Evolutionary conservation across 2,329 filamentous ascomycete genomes (phyloP).

Genomic region (Colletotrichum brevisporum): DNA sequence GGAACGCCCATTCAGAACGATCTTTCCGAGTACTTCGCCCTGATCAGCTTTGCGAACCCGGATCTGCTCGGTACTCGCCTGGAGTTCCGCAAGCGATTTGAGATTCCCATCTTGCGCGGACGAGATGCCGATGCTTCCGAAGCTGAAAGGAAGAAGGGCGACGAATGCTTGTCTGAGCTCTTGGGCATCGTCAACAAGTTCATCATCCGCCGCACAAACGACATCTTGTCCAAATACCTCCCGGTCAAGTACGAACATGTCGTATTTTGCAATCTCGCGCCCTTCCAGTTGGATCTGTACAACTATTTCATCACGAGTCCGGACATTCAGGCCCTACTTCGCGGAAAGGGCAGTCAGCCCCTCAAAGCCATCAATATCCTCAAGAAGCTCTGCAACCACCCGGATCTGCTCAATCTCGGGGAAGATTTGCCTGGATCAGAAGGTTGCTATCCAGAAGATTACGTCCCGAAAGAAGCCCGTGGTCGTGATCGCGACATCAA

Average conservation of each 20-base stretch:
- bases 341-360: conserved; percentile 95
- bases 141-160: conserved; percentile 83
- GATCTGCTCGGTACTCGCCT: conserved; percentile 88
- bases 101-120: conserved; percentile 91
- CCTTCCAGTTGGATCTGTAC: conserved; percentile 94
- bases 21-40: conserved; percentile 95
- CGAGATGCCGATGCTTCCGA: conserved; percentile 92
- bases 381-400: conserved; percentile 99
- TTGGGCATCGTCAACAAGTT: conserved; percentile 95
- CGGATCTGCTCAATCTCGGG: conserved; percentile 87
- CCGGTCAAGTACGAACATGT: conserved; percentile 99
- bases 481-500: conserved; percentile 94
- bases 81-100: conserved; percentile 95
- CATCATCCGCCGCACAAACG: conserved; percentile 97
- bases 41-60: conserved; percentile 97
- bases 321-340: conserved; percentile 90
- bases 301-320: conserved; percentile 98
- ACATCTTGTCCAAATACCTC: conserved; percentile 96
- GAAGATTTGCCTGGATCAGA: conserved; percentile 92
- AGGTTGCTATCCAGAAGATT: conserved; percentile 85
- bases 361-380: conserved; percentile 96
- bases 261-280: conserved; percentile 95
- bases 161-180: conserved; percentile 85
- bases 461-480: conserved; percentile 86
- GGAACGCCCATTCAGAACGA: conserved; percentile 99